Conservation (phyloP, 129 eudicot genomes). For the carrot (Daucus carota) region DH1_v3.0 NC_030388.2:23316001-23316500, state of each 20-base stretch:
- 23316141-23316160: background rate
- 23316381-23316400: background rate
- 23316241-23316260: background rate
- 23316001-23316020: too few species aligned
- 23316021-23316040: too few species aligned
- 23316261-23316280: too few species aligned
- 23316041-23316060: background rate
- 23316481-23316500: too few species aligned
- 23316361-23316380: too few species aligned
- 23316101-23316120: background rate
- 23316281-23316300: too few species aligned
- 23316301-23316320: background rate
- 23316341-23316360: too few species aligned
- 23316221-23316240: background rate
- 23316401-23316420: background rate
- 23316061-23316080: background rate
- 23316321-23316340: too few species aligned
- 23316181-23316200: background rate
- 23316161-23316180: background rate
- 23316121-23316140: too few species aligned
- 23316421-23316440: background rate
- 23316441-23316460: too few species aligned
- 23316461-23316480: too few species aligned
- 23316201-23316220: background rate
- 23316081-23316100: too few species aligned